These are phyloP conservation scores for Populus hybrid DNA, from an alignment of 441 rosid genomes.

Conservation along the genomic window DNA sequence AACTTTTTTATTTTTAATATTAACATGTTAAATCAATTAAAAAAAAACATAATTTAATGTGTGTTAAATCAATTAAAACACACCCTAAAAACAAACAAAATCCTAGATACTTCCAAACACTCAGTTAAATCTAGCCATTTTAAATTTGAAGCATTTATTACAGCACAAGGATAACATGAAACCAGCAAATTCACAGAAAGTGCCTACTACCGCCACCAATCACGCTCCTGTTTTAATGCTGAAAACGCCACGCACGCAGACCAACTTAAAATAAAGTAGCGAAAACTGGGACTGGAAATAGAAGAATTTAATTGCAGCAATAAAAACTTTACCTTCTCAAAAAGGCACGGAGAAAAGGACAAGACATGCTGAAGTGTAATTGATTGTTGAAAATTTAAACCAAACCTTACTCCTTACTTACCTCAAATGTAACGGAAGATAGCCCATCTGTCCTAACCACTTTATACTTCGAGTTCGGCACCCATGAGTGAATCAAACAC, in stretches of 20 bases:
- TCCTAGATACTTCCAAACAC: no score
- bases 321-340: slow-evolving; percentile 12
- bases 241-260: no score
- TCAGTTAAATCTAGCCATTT: no score
- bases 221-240: slow-evolving; percentile 36
- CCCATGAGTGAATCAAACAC: slow-evolving; percentile 52
- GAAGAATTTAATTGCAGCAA: background rate
- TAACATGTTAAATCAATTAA: no score
- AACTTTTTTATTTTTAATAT: no score
- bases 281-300: background rate
- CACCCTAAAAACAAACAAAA: no score
- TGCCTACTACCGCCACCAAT: slow-evolving; percentile 34
- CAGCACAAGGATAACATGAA: slow-evolving; percentile 3
- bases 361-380: slow-evolving; percentile 18
- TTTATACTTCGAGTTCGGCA: slow-evolving; percentile 37
- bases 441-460: slow-evolving; percentile 13
- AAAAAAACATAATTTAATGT: no score
- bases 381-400: slow-evolving; percentile 12
- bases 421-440: slow-evolving; percentile 36
- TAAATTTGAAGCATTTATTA: background rate
- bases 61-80: no score
- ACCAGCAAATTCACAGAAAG: slow-evolving; percentile 10
- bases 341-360: slow-evolving; percentile 19
- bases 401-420: slow-evolving; percentile 9
- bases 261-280: background rate